A percentile compares a stretch with the other conserved stretches of the same genome.
These are phyloP conservation scores for Cordyceps fumosorosea DNA, from an alignment of 2,329 filamentous ascomycete genomes.

Conservation along the genomic window DNA sequence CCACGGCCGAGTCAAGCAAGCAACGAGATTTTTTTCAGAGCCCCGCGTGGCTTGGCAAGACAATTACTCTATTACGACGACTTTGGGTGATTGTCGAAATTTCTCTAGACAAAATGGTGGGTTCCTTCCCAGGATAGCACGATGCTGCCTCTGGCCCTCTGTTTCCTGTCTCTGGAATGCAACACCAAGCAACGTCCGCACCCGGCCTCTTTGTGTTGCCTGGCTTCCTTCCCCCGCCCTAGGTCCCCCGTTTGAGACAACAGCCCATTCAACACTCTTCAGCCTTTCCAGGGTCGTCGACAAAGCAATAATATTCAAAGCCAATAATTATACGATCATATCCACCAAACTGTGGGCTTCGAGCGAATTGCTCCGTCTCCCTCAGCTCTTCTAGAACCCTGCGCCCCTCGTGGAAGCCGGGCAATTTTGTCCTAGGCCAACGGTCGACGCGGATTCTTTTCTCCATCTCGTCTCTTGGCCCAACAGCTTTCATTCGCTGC, in stretches of 20 bases:
- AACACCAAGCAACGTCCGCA: background rate
- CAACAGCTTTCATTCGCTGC: background rate
- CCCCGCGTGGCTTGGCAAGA: background rate
- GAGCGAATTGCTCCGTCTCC: background rate
- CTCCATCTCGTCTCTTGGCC: background rate
- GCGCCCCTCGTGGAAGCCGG: slow-evolving; percentile 1
- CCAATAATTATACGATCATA: background rate
- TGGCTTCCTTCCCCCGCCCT: background rate
- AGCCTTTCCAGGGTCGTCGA: background rate
- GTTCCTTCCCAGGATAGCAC: background rate
- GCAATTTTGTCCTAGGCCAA: background rate
- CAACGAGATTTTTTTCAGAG: background rate
- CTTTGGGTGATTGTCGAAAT: background rate
- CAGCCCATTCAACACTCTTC: background rate
- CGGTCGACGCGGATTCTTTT: background rate
- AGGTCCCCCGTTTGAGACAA: background rate
- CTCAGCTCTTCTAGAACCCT: background rate
- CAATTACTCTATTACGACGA: background rate
- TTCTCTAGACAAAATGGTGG: background rate
- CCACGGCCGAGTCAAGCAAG: background rate
- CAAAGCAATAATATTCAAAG: background rate
- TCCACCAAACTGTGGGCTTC: background rate
- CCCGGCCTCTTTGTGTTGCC: background rate
- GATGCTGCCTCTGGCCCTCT: background rate
- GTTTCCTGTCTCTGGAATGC: background rate